Conservation (phyloP, 2,329 filamentous ascomycete genomes). For the Cladosporium sp. region DNA sequence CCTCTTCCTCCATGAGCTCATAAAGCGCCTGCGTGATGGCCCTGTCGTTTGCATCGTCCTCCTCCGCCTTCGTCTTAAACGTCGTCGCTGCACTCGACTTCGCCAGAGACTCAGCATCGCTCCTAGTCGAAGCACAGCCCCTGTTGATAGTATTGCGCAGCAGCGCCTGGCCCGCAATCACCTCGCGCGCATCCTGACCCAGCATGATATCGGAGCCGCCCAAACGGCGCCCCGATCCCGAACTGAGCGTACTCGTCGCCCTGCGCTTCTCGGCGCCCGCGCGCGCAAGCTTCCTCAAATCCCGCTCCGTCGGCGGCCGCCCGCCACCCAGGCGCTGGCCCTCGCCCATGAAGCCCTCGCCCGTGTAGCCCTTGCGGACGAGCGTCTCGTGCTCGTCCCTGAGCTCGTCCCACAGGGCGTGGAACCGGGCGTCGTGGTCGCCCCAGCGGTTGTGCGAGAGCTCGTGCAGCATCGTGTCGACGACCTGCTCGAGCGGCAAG, state of each 20-base stretch:
- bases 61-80: slow-evolving; percentile 76
- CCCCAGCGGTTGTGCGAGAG: slow-evolving; percentile 81
- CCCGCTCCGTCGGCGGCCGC: slow-evolving; percentile 55
- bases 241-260: slow-evolving; percentile 36
- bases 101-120: slow-evolving; percentile 59
- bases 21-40: slow-evolving; percentile 81
- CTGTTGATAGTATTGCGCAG: slow-evolving; percentile 57
- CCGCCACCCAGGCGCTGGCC: slow-evolving; percentile 67
- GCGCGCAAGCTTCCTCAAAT: slow-evolving; percentile 68
- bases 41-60: slow-evolving; percentile 80
- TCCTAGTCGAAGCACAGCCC: slow-evolving; percentile 69
- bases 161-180: slow-evolving; percentile 66
- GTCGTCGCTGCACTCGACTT: slow-evolving; percentile 64
- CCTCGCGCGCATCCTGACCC: slow-evolving; percentile 62
- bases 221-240: slow-evolving; percentile 64
- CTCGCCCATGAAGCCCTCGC: slow-evolving; percentile 75
- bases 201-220: slow-evolving; percentile 56
- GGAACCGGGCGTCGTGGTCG: slow-evolving; percentile 75
- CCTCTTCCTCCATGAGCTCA: slow-evolving; percentile 80
- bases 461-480: slow-evolving; percentile 93
- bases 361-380: slow-evolving; percentile 75
- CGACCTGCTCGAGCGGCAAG: slow-evolving; percentile 68
- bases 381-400: slow-evolving; percentile 71
- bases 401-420: slow-evolving; percentile 82
- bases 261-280: slow-evolving; percentile 62